Percentiles rank a stretch among this genome's conserved stretches.
These are phyloP conservation scores for Sesbania bispinosa DNA, from an alignment of 306 rosid species.

Conservation along the genomic window DNA sequence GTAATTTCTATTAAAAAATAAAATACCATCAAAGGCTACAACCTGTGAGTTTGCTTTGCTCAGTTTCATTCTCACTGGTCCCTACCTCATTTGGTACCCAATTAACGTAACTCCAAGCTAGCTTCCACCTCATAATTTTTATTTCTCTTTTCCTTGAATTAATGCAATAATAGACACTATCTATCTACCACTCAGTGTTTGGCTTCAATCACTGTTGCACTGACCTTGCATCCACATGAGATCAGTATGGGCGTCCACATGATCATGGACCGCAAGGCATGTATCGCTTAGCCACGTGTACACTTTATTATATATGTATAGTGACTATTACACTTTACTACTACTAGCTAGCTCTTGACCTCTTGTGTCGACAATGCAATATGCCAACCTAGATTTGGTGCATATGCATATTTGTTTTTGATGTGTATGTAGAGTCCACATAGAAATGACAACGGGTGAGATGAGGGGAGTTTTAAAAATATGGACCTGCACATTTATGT, in stretches of 20 bases:
- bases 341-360: not conserved
- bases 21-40: conserved; percentile 7
- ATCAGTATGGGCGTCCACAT: conserved; percentile 36
- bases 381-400: conserved; percentile 35
- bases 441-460: conserved; percentile 5
- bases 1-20: not conserved
- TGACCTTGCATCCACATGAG: conserved; percentile 33
- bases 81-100: conserved; percentile 13
- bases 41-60: conserved; percentile 5
- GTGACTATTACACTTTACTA: conserved; percentile 26
- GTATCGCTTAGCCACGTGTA: conserved; percentile 34
- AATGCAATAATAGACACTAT: conserved; percentile 21
- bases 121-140: not conserved
- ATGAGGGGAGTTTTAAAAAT: not conserved
- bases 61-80: conserved; percentile 20
- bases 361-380: conserved; percentile 24
- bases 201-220: conserved; percentile 17
- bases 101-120: conserved; percentile 2
- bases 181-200: conserved; percentile 13
- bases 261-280: conserved; percentile 38
- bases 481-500: conserved; percentile 22
- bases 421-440: conserved; percentile 12
- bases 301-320: conserved; percentile 30
- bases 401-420: conserved; percentile 23
- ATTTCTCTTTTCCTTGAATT: not conserved